Conservation (phyloP, 1,284 basidiomycete species). For the Sanguinoderma infundibulare region DNA sequence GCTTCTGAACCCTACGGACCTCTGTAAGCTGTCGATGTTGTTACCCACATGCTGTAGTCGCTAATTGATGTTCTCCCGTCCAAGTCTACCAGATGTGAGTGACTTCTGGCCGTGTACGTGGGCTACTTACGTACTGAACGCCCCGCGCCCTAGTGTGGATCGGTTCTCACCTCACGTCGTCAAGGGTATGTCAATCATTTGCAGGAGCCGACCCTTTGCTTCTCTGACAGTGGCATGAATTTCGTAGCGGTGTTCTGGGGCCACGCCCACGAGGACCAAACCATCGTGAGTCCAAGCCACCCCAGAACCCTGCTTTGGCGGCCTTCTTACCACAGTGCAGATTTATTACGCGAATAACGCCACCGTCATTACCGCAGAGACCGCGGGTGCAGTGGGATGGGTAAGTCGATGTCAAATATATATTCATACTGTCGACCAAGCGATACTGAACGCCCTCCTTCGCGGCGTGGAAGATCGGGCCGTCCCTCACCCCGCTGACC, state of each 20-base stretch:
- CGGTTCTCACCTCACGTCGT: conserved; percentile 81
- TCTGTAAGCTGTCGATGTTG: conserved; percentile 52
- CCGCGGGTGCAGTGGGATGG: conserved; percentile 65
- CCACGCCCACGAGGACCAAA: conserved; percentile 83
- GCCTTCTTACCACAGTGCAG: conserved; percentile 36
- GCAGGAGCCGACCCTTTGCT: conserved; percentile 14
- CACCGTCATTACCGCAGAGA: conserved; percentile 59
- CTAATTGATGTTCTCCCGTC: neutral
- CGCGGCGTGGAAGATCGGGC: conserved; percentile 52
- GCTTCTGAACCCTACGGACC: conserved; percentile 62
- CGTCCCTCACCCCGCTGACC: conserved; percentile 73
- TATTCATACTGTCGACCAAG: no score
- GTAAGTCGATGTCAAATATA: conserved; percentile 28
- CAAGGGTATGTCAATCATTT: conserved; percentile 52
- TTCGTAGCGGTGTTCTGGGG: conserved; percentile 74
- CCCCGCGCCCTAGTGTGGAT: conserved; percentile 70
- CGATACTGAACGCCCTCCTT: neutral
- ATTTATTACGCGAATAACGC: conserved; percentile 81
- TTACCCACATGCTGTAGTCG: neutral
- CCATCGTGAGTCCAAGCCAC: conserved; percentile 52
- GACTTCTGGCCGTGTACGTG: neutral
- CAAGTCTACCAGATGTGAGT: conserved; percentile 76
- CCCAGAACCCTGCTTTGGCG: neutral
- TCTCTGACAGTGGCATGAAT: neutral
- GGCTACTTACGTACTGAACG: conserved; percentile 25